Percentiles rank a stretch among this genome's conserved stretches.
Evolutionary conservation across 768 basidiomycete genomes (phyloP).

Genomic region (Leccinum obscurum): DNA sequence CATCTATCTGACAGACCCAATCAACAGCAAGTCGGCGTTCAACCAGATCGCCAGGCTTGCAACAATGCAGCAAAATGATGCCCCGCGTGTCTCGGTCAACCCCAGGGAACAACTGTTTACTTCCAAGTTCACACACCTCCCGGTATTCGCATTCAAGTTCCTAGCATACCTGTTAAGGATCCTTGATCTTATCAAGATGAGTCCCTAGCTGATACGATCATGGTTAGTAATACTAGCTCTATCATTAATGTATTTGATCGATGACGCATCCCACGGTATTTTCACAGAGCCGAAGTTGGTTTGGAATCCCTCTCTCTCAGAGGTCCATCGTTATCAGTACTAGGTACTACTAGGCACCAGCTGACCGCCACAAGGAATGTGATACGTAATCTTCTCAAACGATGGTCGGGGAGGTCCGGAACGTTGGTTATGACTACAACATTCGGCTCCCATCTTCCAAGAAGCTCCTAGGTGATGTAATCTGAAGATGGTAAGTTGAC

Average conservation of each 20-base stretch:
- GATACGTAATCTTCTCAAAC: conserved; percentile 1
- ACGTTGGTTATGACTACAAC: neutral
- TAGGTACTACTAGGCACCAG: neutral
- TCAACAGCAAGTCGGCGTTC: neutral
- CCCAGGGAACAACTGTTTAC: neutral
- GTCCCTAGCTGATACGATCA: neutral
- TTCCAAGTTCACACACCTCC: neutral
- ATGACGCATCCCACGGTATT: neutral
- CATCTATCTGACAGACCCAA: neutral
- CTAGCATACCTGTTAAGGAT: neutral
- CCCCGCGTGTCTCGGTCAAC: neutral
- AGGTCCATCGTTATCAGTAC: neutral
- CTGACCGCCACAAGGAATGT: conserved; percentile 14
- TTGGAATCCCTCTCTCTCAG: neutral
- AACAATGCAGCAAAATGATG: neutral
- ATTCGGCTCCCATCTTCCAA: conserved; percentile 5
- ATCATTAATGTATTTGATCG: neutral
- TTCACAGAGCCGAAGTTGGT: neutral
- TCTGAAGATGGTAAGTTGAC: neutral
- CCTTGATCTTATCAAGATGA: neutral
- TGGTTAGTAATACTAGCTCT: neutral
- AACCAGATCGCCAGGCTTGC: conserved; percentile 1
- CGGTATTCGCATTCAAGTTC: neutral
- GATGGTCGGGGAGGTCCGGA: neutral
- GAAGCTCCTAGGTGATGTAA: conserved; percentile 6